These are phyloP conservation scores for Phaeosphaeriaceae sp. DNA, from an alignment of 2,329 filamentous ascomycete genomes.

Conservation along the genomic window DNA sequence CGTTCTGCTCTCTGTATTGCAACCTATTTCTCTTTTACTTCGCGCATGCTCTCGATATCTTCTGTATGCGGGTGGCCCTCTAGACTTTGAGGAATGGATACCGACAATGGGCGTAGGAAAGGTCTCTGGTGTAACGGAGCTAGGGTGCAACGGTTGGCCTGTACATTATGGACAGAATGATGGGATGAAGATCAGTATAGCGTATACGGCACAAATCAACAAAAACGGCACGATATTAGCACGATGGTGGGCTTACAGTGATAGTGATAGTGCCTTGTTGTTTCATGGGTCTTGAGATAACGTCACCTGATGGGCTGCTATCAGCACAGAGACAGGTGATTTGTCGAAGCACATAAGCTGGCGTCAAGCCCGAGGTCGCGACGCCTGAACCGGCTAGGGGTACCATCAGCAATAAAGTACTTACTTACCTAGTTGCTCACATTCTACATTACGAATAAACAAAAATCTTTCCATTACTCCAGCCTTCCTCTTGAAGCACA, in stretches of 20 bases:
- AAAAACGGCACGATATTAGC: slow-evolving; percentile 15
- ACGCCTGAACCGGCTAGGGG: neutral
- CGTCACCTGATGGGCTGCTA: slow-evolving; percentile 27
- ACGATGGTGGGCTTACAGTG: neutral
- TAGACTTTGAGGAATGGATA: slow-evolving; percentile 25
- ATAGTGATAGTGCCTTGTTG: slow-evolving; percentile 2
- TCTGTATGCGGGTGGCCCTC: slow-evolving; percentile 38
- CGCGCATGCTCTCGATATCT: slow-evolving; percentile 32
- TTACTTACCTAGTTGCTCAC: neutral
- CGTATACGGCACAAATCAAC: slow-evolving; percentile 13
- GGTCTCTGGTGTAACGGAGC: slow-evolving; percentile 27
- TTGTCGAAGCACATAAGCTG: neutral
- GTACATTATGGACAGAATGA: slow-evolving; percentile 23
- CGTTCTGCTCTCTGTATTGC: slow-evolving; percentile 28
- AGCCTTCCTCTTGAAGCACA: neutral
- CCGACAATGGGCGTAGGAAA: slow-evolving; percentile 16
- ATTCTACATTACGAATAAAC: neutral
- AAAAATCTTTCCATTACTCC: neutral
- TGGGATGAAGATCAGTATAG: slow-evolving; percentile 14
- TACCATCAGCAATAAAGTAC: neutral
- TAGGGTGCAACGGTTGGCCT: slow-evolving; percentile 15
- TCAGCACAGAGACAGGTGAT: neutral
- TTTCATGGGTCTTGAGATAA: slow-evolving; percentile 19
- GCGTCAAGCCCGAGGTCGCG: neutral
- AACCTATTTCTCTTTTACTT: slow-evolving; percentile 34